A percentile compares a stretch with the other conserved stretches of the same genome.
phyloP scores from a whole-genome alignment of 768 basidiomycete species.

The Lepiota brunneoincarnata region DNA sequence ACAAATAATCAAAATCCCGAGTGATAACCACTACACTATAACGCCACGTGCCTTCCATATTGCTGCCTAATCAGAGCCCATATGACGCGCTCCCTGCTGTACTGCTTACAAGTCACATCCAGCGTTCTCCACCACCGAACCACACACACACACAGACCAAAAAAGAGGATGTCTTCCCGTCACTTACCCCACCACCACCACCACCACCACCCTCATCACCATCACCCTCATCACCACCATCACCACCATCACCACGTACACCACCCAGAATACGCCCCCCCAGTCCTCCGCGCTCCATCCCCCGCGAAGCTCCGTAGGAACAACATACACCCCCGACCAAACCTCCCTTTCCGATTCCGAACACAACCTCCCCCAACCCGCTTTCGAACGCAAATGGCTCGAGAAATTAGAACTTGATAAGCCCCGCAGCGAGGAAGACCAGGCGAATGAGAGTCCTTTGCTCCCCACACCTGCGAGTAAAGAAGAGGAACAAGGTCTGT shows the following conservation, averaged over 20 bases:
- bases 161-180: conserved; percentile 10
- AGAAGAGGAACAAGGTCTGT: conserved; percentile 35
- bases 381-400: conserved; percentile 42
- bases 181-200: conserved; percentile 16
- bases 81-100: neutral
- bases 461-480: conserved; percentile 20
- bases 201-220: no score
- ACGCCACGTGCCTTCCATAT: neutral
- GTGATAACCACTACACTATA: conserved; percentile 22
- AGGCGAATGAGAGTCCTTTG: conserved; percentile 37
- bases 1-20: conserved; percentile 17
- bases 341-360: conserved; percentile 47
- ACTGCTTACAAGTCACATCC: neutral
- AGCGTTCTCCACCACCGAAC: neutral
- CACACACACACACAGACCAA: neutral
- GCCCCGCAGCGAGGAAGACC: conserved; percentile 37
- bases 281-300: conserved; percentile 46
- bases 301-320: conserved; percentile 53
- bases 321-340: conserved; percentile 41
- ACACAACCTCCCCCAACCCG: conserved; percentile 28
- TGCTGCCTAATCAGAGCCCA: no score
- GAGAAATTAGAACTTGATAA: conserved; percentile 34
- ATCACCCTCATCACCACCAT: no score
- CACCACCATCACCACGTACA: conserved; percentile 19
- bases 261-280: conserved; percentile 44